Base-by-base conservation (phyloP, 2,329 filamentous ascomycete species). In the Fusarium sp. region DNA sequence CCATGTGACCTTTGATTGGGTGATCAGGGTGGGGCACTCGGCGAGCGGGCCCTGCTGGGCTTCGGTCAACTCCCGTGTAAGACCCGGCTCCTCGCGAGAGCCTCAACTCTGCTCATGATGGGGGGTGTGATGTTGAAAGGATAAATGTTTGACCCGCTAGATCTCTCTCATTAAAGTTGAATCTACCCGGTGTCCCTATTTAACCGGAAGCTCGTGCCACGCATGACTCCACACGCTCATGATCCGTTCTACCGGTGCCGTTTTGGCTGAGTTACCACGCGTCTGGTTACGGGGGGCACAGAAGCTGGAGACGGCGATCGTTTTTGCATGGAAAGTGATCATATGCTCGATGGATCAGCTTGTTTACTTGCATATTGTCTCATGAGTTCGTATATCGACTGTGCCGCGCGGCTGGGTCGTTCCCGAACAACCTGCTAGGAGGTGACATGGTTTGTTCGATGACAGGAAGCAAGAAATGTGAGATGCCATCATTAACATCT, bases 1-100 rank as follows among this genome's bases (percentile, higher is more conserved):
- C 20, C 38, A n/a, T 27, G n/a, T 33, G 42, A 5, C 5, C 8
- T 20, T 11, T 63, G 61, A 74, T 74, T 74, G 71, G 72, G 18
- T 27, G 11, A 45, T 16, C 7, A 14, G 1, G 4, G 20, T 56
- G 40, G 40, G 20, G 2, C 27, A 7, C 22, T 40, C 36, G 18
- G 36, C 36, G 33, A 57, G 16, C 52, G 9, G 31, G 6, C 16
- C 54, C 35, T 22, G 56, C 18, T 16, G 33, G 29, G 54, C 62
- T 47, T 50, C 36, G 42, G 35, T 29, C 54, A 54, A 42, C 20
- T 63, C 42, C 60, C 60, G 42, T 62, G n/a, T 13, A 36, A 35
- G 22, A 25, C 31, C 27, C 47, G 27, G 47, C 31, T 33, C 59
- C 42, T 27, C 60, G 35, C 35, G 35, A 36, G 42, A 63, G 42